Evolutionary conservation across 1,284 basidiomycete genomes (phyloP).

Genomic region (Fomitopsis betulina): DNA sequence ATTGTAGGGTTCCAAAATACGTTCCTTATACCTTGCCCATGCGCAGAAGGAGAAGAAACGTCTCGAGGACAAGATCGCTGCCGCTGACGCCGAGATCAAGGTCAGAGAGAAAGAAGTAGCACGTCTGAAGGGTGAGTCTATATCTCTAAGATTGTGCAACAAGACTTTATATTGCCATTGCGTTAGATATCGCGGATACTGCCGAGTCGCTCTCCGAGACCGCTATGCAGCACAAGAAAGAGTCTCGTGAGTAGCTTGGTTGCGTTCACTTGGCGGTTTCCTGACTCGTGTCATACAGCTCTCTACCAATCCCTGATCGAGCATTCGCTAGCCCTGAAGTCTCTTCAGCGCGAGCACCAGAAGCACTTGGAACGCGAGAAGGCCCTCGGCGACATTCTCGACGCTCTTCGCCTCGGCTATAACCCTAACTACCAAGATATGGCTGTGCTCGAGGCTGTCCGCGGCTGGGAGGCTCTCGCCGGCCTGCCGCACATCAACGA

Average conservation of each 20-base stretch:
- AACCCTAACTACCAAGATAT: constrained; percentile 99
- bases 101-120: constrained; percentile 66
- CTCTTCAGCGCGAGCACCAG: constrained; percentile 68
- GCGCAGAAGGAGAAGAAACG: constrained; percentile 86
- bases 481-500: constrained; percentile 69
- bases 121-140: constrained; percentile 51
- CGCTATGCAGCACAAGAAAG: constrained; percentile 76
- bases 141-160: too few relatives aligned
- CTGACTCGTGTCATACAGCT: constrained; percentile 39
- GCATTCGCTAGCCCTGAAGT: constrained; percentile 74
- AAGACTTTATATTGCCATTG: background rate
- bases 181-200: constrained; percentile 59
- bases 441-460: constrained; percentile 95
- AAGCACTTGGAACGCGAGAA: constrained; percentile 73
- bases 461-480: constrained; percentile 86
- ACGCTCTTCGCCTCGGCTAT: constrained; percentile 79
- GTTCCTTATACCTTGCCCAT: constrained; percentile 82
- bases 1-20: constrained; percentile 82
- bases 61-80: constrained; percentile 56
- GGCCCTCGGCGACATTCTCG: constrained; percentile 81
- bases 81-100: constrained; percentile 54
- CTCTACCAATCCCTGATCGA: constrained; percentile 74
- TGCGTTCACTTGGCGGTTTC: background rate
- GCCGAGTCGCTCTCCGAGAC: constrained; percentile 72
- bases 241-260: constrained; percentile 63